phyloP scores from a whole-genome alignment of 352 stramenopile genomes.

The Globisporangium recalcitrans region DNA sequence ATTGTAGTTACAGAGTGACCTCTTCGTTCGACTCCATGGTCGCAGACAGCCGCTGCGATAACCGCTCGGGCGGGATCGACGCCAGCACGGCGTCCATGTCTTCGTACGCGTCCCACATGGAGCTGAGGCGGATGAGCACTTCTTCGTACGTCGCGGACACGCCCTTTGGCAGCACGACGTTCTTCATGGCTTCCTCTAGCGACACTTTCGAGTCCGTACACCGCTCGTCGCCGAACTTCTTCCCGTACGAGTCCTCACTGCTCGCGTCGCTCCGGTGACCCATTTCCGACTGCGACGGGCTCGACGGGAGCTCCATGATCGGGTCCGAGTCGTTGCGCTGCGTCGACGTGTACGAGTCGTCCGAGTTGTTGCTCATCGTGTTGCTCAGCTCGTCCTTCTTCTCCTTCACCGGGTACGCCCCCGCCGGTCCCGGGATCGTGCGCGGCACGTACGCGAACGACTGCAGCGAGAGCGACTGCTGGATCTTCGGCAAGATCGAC shows the following conservation, averaged over 20 bases:
- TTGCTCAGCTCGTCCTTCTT: conserved; percentile 11
- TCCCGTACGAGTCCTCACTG: conserved; percentile 31
- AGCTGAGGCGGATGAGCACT: conserved; percentile 65
- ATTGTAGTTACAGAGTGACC: conserved; percentile 14
- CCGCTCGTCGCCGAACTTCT: conserved; percentile 52
- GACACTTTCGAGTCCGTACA: conserved; percentile 66
- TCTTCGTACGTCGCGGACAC: conserved; percentile 61
- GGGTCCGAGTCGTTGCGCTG: conserved; percentile 52
- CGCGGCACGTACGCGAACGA: conserved; percentile 55
- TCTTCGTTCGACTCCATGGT: conserved; percentile 20
- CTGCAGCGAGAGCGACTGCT: conserved; percentile 62
- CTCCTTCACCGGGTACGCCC: conserved; percentile 1
- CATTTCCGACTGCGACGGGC: conserved; percentile 35
- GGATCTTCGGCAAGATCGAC: conserved; percentile 67
- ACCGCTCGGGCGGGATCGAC: conserved; percentile 37
- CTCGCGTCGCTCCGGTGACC: conserved; percentile 5
- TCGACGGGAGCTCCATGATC: conserved; percentile 30
- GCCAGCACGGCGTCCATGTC: conserved; percentile 52
- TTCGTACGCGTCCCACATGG: conserved; percentile 74
- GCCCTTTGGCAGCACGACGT: conserved; percentile 63
- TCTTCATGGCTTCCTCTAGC: conserved; percentile 71
- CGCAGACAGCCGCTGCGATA: conserved; percentile 39
- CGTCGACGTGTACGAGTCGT: conserved; percentile 59
- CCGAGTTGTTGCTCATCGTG: conserved; percentile 17
- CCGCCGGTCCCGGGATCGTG: conserved; percentile 20